Conservation (phyloP, 495 filamentous ascomycete genomes). For the Neurospora tetrasperma region DNA sequence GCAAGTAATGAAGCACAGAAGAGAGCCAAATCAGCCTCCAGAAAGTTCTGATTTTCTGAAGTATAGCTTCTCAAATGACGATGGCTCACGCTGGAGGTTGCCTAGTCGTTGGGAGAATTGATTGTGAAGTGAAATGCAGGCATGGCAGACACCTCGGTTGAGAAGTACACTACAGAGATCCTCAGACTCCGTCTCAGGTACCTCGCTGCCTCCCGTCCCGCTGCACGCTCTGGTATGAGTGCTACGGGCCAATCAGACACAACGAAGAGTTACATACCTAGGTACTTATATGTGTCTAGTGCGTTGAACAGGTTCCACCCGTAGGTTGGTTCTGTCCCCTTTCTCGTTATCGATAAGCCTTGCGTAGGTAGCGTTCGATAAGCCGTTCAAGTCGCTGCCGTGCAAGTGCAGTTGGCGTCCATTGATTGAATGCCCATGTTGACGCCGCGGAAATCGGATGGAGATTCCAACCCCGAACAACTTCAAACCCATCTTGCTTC, state of each 20-base stretch:
- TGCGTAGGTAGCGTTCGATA: conserved; percentile 15
- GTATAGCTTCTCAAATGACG: not conserved
- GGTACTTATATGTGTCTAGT: not conserved
- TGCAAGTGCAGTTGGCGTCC: not conserved
- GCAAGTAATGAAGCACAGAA: no score
- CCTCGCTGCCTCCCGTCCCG: not conserved
- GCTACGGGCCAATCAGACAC: not conserved
- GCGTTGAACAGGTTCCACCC: conserved; percentile 1
- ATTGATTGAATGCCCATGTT: not conserved
- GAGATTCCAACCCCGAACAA: not conserved
- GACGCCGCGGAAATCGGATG: not conserved
- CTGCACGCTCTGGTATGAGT: not conserved
- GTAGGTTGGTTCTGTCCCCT: not conserved
- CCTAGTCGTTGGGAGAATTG: not conserved
- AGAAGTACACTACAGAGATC: not conserved
- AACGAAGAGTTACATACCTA: no score
- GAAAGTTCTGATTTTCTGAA: not conserved
- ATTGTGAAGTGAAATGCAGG: not conserved
- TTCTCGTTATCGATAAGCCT: conserved; percentile 21
- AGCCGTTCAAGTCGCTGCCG: conserved; percentile 16
- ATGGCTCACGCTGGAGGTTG: not conserved
- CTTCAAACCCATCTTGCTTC: not conserved
- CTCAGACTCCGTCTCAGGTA: not conserved
- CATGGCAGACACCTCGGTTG: not conserved
- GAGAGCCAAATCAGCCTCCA: not conserved